Evolutionary conservation across 306 rosid species (phyloP).

Genomic region (Cicer chorassanicum): DNA sequence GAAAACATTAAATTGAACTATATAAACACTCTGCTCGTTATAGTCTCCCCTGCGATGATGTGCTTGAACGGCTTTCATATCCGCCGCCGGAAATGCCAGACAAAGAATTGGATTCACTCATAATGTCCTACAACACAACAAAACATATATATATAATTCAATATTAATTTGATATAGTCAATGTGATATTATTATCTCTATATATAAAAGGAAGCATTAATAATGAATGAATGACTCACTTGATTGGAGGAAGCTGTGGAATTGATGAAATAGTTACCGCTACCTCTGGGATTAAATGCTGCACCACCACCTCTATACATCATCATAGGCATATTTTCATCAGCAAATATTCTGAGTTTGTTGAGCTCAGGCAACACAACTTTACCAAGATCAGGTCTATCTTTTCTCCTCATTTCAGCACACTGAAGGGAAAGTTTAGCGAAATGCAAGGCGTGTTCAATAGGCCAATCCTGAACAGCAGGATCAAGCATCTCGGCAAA

Average conservation of each 20-base stretch:
- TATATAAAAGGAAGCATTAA: background rate
- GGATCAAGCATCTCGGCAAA: slow-evolving; percentile 80
- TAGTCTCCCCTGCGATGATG: slow-evolving; percentile 46
- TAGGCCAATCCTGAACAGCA: slow-evolving; percentile 77
- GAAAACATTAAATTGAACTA: slow-evolving; percentile 1
- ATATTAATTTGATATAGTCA: slow-evolving; percentile 8
- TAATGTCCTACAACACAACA: slow-evolving; percentile 50
- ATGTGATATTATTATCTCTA: background rate
- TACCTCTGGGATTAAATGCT: slow-evolving; percentile 21
- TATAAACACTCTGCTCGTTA: slow-evolving; percentile 3
- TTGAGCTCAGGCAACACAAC: slow-evolving; percentile 76
- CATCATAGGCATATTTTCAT: slow-evolving; percentile 53
- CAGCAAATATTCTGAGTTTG: slow-evolving; percentile 63
- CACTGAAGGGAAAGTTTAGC: slow-evolving; percentile 79
- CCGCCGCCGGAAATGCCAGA: slow-evolving; percentile 49
- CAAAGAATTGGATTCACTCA: slow-evolving; percentile 40
- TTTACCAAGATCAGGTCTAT: slow-evolving; percentile 89
- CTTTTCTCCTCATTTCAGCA: slow-evolving; percentile 85
- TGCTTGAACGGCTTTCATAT: slow-evolving; percentile 62
- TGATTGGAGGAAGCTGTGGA: slow-evolving; percentile 42
- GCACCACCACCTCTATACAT: slow-evolving; percentile 22
- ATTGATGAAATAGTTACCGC: background rate
- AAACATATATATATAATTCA: background rate
- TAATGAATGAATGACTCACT: slow-evolving; percentile 47
- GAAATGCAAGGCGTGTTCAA: slow-evolving; percentile 61